These are phyloP conservation scores for Candida nemodendra DNA, from an alignment of 805 yeast species.

Conservation along the genomic window DNA sequence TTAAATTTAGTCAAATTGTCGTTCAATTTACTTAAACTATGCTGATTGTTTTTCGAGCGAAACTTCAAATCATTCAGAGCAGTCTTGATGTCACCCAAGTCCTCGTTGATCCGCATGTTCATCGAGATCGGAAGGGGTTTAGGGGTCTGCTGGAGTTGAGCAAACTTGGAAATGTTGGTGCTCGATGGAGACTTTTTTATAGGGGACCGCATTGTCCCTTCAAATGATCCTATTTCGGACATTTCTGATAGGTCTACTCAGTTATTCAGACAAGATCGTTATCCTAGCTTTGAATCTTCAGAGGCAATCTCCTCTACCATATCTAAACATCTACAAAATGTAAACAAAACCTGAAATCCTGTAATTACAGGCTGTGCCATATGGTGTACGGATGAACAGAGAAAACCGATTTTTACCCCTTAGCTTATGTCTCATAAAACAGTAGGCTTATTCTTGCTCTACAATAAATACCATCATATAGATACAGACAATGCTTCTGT, in stretches of 20 bases:
- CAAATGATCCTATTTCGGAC: not conserved
- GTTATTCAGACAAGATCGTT: no score
- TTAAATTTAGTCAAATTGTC: conserved; percentile 21
- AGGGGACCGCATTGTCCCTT: conserved; percentile 9
- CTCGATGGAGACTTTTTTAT: conserved; percentile 22
- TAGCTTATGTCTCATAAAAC: no score
- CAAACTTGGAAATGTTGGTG: conserved; percentile 19
- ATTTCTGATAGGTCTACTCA: no score
- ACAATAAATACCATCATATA: no score
- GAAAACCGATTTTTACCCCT: no score
- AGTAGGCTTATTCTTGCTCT: no score
- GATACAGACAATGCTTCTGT: no score
- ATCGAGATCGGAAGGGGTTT: conserved; percentile 23
- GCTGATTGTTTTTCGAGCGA: conserved; percentile 21
- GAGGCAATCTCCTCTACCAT: no score
- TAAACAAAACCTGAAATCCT: no score
- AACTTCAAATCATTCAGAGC: conserved; percentile 19
- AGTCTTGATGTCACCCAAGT: conserved; percentile 18
- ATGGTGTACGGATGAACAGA: not conserved
- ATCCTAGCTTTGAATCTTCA: no score
- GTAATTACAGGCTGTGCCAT: not conserved
- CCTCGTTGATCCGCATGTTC: conserved; percentile 22
- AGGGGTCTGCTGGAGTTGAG: conserved; percentile 14
- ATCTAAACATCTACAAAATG: no score
- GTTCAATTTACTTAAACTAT: conserved; percentile 19